Base-by-base conservation (phyloP, 2,329 filamentous ascomycete species). In the Paecilomyces sp. region DNA sequence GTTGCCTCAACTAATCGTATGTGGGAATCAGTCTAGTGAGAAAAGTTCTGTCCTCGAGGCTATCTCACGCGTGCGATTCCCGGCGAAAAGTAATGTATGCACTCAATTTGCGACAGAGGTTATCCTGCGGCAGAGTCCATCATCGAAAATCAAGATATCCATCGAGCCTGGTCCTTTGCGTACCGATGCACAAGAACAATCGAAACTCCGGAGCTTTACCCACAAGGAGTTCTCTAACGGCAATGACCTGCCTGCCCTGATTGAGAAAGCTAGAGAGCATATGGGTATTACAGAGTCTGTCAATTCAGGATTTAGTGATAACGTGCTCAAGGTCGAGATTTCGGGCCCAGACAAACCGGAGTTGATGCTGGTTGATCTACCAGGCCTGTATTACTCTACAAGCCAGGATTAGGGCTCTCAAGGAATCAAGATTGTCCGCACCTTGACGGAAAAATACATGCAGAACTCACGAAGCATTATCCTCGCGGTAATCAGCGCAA, bases 401-500 rank as follows among this genome's bases (percentile, higher is more conserved):
- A 31, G 30, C 30, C 30, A 31, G 30, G 30, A 31, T 31, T 8
- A 31, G 30, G 30, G 30, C 30, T 31, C 30, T 31, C 30, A 31
- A 31, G 30, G 30, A 31, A 31, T 31, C 30, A 31, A 31, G 30
- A 31, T 31, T 31, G 30, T 31, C 30, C 30, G 30, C 30, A 31
- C 30, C 30, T 31, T 31, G 30, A 31, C 30, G 30, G 71, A 80
- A 1, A 70, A 71, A 0, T 89, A 89, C 64, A 85, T 89, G 77
- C 65, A 66, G 18, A 77, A 81, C 30, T 67, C 73, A 12, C 78
- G 83, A n/a, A 87, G 79, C 64, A 84, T 88, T 57, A 84, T 87
- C 1, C 71, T 88, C 0, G 80, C 83, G 0, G 76, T 85, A 0
- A 70, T 85, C 1, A 75, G 79, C 0, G 82, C 82, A 1, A 79